A percentile compares a stretch with the other conserved stretches of the same genome.
These are phyloP conservation scores for Cucurbita argyrosperma DNA, from an alignment of 306 rosid genomes.

Conservation along the genomic window DNA sequence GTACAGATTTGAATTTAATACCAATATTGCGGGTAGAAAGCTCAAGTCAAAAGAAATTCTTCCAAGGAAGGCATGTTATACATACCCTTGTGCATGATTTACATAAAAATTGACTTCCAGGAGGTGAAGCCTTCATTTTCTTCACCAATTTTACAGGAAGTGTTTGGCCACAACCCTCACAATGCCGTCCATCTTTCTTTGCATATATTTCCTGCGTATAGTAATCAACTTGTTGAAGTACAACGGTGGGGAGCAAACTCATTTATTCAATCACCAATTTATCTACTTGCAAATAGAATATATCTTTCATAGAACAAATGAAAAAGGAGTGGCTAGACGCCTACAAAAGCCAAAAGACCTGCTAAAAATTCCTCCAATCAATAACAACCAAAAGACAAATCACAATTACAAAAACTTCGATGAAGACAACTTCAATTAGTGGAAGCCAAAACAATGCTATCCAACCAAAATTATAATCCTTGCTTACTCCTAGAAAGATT, in stretches of 20 bases:
- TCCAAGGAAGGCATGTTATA: constrained; percentile 17
- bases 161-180: constrained; percentile 66
- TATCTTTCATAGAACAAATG: not conserved
- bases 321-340: not conserved
- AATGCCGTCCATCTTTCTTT: constrained; percentile 40
- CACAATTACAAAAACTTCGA: not conserved
- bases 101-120: constrained; percentile 53
- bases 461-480: not conserved
- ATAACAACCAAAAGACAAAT: not conserved
- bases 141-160: constrained; percentile 48
- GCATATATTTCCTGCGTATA: constrained; percentile 39
- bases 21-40: not conserved
- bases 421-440: not conserved
- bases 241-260: constrained; percentile 2
- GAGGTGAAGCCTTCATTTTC: constrained; percentile 36
- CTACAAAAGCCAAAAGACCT: not conserved
- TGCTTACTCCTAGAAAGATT: not conserved
- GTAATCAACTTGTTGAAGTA: constrained; percentile 13
- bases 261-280: not conserved
- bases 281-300: not conserved
- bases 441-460: not conserved
- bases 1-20: not conserved
- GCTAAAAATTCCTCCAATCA: not conserved
- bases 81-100: constrained; percentile 81
- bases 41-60: constrained; percentile 6